phyloP scores from a whole-genome alignment of 768 basidiomycete genomes.

The Rhizopogon salebrosus region DNA sequence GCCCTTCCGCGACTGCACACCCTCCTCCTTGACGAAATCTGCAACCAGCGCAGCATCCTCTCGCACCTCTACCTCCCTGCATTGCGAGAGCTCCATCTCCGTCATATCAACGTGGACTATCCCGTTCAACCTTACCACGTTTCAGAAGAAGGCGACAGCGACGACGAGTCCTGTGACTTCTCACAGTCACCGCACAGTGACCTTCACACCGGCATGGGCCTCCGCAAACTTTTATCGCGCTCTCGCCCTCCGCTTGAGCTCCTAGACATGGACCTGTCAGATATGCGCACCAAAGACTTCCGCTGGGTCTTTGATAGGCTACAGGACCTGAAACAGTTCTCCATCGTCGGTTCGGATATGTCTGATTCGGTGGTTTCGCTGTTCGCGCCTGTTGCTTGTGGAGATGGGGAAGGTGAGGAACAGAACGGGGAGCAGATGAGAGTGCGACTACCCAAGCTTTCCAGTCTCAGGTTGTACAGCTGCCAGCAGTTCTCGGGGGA shows the following conservation, averaged over 20 bases:
- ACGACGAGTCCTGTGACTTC: slow-evolving; percentile 68
- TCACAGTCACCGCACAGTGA: slow-evolving; percentile 77
- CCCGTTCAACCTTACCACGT: slow-evolving; percentile 24
- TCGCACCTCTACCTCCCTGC: slow-evolving; percentile 59
- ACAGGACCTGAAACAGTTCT: slow-evolving; percentile 51
- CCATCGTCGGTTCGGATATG: slow-evolving; percentile 79
- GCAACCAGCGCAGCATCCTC: slow-evolving; percentile 59
- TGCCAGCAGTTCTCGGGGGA: slow-evolving; percentile 62
- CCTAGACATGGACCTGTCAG: slow-evolving; percentile 76
- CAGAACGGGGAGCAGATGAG: slow-evolving; percentile 14
- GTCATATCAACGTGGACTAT: slow-evolving; percentile 64
- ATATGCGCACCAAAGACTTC: slow-evolving; percentile 84
- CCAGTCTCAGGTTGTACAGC: slow-evolving; percentile 47
- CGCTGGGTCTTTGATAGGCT: slow-evolving; percentile 58
- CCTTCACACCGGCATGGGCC: slow-evolving; percentile 75
- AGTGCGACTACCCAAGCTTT: slow-evolving; percentile 52
- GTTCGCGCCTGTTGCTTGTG: slow-evolving; percentile 37
- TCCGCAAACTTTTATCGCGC: slow-evolving; percentile 57
- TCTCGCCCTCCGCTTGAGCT: slow-evolving; percentile 58
- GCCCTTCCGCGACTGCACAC: slow-evolving; percentile 54
- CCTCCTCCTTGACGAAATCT: slow-evolving; percentile 53
- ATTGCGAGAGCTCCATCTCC: slow-evolving; percentile 56
- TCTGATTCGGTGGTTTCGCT: slow-evolving; percentile 64
- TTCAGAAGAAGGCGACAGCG: slow-evolving; percentile 61
- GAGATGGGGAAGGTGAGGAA: not conserved